Evolutionary conservation across 148 eudicot genomes (phyloP).

Genomic region (Spergularia bocconei): DNA sequence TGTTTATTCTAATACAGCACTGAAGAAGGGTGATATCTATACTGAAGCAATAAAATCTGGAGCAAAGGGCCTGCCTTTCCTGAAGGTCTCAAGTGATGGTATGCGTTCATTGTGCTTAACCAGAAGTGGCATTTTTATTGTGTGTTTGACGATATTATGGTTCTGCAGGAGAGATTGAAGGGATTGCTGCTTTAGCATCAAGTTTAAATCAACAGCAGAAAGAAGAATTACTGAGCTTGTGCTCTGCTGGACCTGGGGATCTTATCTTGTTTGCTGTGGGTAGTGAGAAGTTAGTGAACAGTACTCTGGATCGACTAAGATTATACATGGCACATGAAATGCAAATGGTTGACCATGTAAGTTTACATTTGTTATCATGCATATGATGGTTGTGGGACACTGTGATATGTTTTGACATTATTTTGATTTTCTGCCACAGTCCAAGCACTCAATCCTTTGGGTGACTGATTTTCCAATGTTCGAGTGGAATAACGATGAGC

Average conservation of each 20-base stretch:
- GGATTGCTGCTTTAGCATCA: constrained; percentile 70
- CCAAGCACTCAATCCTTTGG: constrained; percentile 88
- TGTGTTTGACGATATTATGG: constrained; percentile 14
- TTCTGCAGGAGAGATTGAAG: constrained; percentile 69
- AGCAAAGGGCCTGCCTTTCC: constrained; percentile 93
- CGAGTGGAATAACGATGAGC: constrained; percentile 87
- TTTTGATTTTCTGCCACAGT: constrained; percentile 31
- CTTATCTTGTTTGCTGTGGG: constrained; percentile 92
- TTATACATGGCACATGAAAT: constrained; percentile 62
- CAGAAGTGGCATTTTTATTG: neutral
- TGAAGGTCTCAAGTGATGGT: constrained; percentile 81
- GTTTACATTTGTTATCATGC: constrained; percentile 23
- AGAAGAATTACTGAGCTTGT: constrained; percentile 48
- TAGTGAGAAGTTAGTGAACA: constrained; percentile 60
- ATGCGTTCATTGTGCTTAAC: constrained; percentile 17
- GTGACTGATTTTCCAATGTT: constrained; percentile 98
- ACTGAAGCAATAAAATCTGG: constrained; percentile 86
- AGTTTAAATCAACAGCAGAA: constrained; percentile 50
- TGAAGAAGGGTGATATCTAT: constrained; percentile 87
- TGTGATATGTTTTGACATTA: neutral
- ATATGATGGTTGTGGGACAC: constrained; percentile 13
- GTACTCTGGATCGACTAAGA: constrained; percentile 78
- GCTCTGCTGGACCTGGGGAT: constrained; percentile 68
- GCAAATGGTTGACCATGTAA: constrained; percentile 80
- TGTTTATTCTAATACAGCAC: constrained; percentile 74